Conservation (phyloP, 2,329 filamentous ascomycete species). For the Aureobasidium mangrovei region DNA sequence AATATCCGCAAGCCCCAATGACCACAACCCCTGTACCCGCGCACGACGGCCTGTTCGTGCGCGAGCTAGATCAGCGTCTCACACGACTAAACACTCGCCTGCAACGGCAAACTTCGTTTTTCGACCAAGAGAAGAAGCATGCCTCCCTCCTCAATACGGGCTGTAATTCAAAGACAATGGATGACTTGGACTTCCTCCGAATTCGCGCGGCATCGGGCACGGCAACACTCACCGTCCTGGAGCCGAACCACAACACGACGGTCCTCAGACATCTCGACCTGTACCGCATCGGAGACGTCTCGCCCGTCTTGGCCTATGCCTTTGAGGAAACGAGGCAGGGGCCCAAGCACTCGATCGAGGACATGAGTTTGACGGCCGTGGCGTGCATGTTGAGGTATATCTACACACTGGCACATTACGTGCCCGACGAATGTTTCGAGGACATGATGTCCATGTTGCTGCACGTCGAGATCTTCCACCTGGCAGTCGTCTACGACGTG, state of each 20-base stretch:
- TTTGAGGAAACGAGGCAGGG: slow-evolving; percentile 31
- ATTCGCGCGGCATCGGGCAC: slow-evolving; percentile 20
- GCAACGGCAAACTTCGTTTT: too few relatives aligned
- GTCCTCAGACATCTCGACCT: slow-evolving; percentile 27
- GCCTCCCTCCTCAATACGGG: not conserved
- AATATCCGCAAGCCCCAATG: too few relatives aligned
- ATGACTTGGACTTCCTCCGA: slow-evolving; percentile 1
- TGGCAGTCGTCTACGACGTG: slow-evolving; percentile 34
- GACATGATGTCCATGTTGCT: slow-evolving; percentile 28
- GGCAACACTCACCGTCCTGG: slow-evolving; percentile 25
- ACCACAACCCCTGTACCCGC: too few relatives aligned
- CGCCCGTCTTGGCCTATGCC: slow-evolving; percentile 31
- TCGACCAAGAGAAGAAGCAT: not conserved
- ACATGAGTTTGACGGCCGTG: slow-evolving; percentile 26
- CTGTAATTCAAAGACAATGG: not conserved
- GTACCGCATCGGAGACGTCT: slow-evolving; percentile 27
- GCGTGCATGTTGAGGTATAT: slow-evolving; percentile 34
- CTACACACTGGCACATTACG: slow-evolving; percentile 32
- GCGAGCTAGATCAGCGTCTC: too few relatives aligned
- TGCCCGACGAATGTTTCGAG: slow-evolving; percentile 19
- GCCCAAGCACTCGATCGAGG: slow-evolving; percentile 32
- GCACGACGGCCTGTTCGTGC: too few relatives aligned
- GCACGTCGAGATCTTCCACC: slow-evolving; percentile 34
- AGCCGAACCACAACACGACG: slow-evolving; percentile 26
- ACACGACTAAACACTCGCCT: too few relatives aligned